Percentiles rank a stretch among this genome's conserved stretches.
Conservation (phyloP, 495 filamentous ascomycete genomes). For the Trichoderma gamsii region DNA sequence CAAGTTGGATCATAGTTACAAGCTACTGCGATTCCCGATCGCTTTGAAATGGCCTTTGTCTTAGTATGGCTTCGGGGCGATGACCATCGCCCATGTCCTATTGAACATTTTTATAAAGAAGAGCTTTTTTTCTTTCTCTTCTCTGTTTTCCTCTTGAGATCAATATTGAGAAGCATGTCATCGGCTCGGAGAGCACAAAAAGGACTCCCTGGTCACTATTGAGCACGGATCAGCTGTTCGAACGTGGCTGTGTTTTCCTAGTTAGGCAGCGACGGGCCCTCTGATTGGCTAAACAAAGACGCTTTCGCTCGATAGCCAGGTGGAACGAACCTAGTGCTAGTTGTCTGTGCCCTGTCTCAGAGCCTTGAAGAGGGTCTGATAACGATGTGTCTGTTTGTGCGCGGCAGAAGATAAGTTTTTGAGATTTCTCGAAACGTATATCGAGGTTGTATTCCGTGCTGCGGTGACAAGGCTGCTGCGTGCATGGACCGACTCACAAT, state of each 20-base stretch:
- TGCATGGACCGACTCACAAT: neutral
- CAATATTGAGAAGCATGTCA: neutral
- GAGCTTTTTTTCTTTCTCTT: no score
- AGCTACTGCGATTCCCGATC: no score
- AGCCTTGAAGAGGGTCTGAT: neutral
- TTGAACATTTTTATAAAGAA: no score
- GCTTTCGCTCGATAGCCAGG: neutral
- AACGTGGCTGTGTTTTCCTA: neutral
- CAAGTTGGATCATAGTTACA: no score
- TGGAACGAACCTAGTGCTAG: neutral
- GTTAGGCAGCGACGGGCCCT: neutral
- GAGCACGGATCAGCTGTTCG: neutral
- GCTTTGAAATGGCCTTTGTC: no score
- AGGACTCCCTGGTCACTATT: no score
- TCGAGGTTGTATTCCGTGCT: neutral
- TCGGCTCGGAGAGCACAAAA: neutral
- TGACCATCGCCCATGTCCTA: no score
- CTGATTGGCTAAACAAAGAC: neutral
- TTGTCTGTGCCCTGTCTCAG: neutral
- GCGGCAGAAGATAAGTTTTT: neutral
- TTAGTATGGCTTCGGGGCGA: no score
- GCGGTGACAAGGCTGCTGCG: neutral
- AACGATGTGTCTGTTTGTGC: neutral
- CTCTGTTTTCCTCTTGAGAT: no score
- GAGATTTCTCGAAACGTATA: neutral